Base-by-base conservation (phyloP, 1,284 basidiomycete genomes). In the Prillingera fragicola region DNA sequence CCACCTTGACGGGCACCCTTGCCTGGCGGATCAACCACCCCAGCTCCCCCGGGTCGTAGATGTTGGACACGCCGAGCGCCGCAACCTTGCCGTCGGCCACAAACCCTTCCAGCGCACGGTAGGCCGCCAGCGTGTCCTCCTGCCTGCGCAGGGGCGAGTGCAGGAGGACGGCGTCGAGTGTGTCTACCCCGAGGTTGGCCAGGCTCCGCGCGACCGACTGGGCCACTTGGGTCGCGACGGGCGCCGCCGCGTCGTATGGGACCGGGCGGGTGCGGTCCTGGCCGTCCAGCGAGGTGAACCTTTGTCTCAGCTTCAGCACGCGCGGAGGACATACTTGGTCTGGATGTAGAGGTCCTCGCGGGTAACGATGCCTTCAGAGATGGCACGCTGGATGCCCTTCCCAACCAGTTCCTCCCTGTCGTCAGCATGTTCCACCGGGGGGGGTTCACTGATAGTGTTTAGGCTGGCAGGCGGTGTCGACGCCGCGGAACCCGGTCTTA, bases 401-500 rank as follows among this genome's bases (percentile, higher is more conserved):
- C 87, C 86, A 5, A 87, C 84, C 0, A 86, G 76, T 54, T 85
- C 82, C 60, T 88, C 85, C 38, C 86, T 86, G 48, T 6, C 10
- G 22, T 24, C 17, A 31, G 26, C 12, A 7, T 19, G 21, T 9
- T 8, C 5, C 4, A 24, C 21, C 39, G 33, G 52, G 9, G 15
- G 31, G 15, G n/a, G n/a, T 39, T 31, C 26, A 35, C 33, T 17
- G 38, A 21, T 35, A 41, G 33, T 41, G 45, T 41, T 60, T 74
- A 5, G 67, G 68, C 52, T 88, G 86, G 55, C 84, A 83, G 17
- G 86, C 85, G 75, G 85, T 87, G 59, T 89, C 86, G 32, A 88
- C 79, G 2, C 82, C 85, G 37, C 80, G 73, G 64, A 87, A 88
- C 3, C 87, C 86, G 48, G 80, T 76, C 36, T 82, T 69, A 35